Evolutionary conservation across 768 basidiomycete species (phyloP).

Genomic region (Cyclocybe cylindracea): DNA sequence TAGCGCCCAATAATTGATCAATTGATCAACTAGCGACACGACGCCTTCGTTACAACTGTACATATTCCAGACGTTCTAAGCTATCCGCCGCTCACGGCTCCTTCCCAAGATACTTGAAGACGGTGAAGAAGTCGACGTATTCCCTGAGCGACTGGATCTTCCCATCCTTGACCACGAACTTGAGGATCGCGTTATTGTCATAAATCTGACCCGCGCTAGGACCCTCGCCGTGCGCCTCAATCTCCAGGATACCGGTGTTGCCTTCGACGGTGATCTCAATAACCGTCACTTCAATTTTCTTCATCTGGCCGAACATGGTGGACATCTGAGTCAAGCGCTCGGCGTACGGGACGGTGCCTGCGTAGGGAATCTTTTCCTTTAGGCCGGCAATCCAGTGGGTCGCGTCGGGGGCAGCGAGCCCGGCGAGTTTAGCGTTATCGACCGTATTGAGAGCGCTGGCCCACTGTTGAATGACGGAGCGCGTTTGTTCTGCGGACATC

Average conservation of each 20-base stretch:
- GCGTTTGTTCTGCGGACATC: not conserved
- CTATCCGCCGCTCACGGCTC: too few species aligned
- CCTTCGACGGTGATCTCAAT: constrained; percentile 5
- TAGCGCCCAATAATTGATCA: too few species aligned
- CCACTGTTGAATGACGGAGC: constrained; percentile 6
- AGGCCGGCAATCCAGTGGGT: constrained; percentile 8
- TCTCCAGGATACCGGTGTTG: not conserved
- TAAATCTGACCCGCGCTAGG: not conserved
- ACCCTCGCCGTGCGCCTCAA: not conserved
- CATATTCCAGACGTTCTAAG: too few species aligned
- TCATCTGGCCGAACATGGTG: not conserved
- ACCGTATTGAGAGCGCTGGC: not conserved
- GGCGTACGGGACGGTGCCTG: constrained; percentile 7
- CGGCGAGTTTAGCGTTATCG: constrained; percentile 2
- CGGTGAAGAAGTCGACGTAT: too few species aligned
- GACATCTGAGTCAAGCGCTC: not conserved
- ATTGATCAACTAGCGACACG: too few species aligned
- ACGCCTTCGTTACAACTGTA: too few species aligned
- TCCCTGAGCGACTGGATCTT: too few species aligned
- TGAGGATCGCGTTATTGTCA: constrained; percentile 5
- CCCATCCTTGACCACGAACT: not conserved
- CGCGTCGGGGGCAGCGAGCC: constrained; percentile 4
- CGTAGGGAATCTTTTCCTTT: constrained; percentile 1
- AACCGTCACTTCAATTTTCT: not conserved
- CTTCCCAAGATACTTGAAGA: too few species aligned